A percentile compares a stretch with the other conserved stretches of the same genome.
Conservation (phyloP, 345 rosid species). For the Aquilaria sinensis region DNA sequence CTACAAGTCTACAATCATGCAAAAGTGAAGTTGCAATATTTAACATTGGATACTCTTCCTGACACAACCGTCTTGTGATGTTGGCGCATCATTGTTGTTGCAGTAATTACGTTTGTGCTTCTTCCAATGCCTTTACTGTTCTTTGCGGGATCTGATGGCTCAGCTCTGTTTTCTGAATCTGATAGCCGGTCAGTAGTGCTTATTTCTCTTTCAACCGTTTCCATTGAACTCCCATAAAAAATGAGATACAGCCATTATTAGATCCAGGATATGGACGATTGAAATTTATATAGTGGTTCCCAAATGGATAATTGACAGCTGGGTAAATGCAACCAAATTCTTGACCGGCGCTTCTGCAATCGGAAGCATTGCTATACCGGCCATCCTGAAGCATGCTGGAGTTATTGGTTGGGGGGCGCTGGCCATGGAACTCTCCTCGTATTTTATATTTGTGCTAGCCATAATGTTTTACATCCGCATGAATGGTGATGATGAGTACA, state of each 20-base stretch:
- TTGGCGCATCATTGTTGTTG: constrained; percentile 14
- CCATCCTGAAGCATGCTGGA: constrained; percentile 82
- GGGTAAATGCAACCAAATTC: constrained; percentile 91
- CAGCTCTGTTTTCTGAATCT: constrained; percentile 59
- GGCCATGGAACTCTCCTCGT: constrained; percentile 77
- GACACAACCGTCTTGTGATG: background rate
- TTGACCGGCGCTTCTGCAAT: constrained; percentile 85
- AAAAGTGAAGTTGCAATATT: too few species aligned
- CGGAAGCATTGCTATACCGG: constrained; percentile 94
- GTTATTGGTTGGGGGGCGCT: constrained; percentile 96
- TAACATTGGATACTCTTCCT: background rate
- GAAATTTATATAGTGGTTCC: background rate
- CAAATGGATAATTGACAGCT: constrained; percentile 34
- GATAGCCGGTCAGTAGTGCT: constrained; percentile 34
- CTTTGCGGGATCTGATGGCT: constrained; percentile 69
- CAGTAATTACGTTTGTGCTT: constrained; percentile 89
- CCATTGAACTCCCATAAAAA: background rate
- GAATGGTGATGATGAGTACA: constrained; percentile 45
- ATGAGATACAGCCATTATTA: background rate
- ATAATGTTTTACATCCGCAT: constrained; percentile 61
- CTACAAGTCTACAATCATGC: too few species aligned
- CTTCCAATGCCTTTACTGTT: constrained; percentile 95
- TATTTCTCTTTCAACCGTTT: background rate
- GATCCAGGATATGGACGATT: background rate
- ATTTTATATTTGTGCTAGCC: constrained; percentile 59